Evolutionary conservation across 768 basidiomycete genomes (phyloP), one percentile per base, ranked within the genome.

Genomic region (Amanita inopinata): DNA sequence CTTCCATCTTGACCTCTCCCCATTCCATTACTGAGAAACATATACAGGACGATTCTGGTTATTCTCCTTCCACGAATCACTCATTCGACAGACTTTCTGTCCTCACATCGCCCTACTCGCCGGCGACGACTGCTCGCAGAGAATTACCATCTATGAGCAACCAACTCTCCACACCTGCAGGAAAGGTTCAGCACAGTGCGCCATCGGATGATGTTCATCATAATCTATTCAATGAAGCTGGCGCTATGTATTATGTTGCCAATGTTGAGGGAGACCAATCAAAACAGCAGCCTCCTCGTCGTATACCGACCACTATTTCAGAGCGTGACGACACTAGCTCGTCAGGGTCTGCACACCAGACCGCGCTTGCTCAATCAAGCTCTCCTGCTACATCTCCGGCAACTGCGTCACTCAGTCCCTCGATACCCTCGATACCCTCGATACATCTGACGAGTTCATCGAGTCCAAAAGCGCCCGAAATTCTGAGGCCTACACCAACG

Each of bases 231-330:
- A 56, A 56, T 41, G 80, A 82, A 53, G 76, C 76, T 8, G 76
- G 77, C 18, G 78, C 80, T 9, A 56, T 84, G 32, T 83, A 73
- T 60, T 83, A 77, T 55, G 79, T 85, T 74, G 75, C 76, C 46
- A 72, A 83, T 48, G 57, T 71, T 38, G 68, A 42, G 3, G 33
- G 32, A 24, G 33, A 70, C 45, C 60, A 55, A 52, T 52, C 30
- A 30, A 51, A 22, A 42, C 45, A 45, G 37, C 47, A 47, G 33
- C 34, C 23, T 7, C 9, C 52, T 6, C 61, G 59, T 32, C 69
- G 67, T n/a, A 56, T 67, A 5, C 70, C 69, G 30, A 65, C 71
- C 15, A 69, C 68, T 23, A 70, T 67, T 34, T 58, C 59, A 12
- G 70, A 69, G 46, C 61, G 61, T 20, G 62, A 63, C 31, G 66